phyloP scores from a whole-genome alignment of 352 stramenopile genomes.

The Globisporangium camurandrum region DNA sequence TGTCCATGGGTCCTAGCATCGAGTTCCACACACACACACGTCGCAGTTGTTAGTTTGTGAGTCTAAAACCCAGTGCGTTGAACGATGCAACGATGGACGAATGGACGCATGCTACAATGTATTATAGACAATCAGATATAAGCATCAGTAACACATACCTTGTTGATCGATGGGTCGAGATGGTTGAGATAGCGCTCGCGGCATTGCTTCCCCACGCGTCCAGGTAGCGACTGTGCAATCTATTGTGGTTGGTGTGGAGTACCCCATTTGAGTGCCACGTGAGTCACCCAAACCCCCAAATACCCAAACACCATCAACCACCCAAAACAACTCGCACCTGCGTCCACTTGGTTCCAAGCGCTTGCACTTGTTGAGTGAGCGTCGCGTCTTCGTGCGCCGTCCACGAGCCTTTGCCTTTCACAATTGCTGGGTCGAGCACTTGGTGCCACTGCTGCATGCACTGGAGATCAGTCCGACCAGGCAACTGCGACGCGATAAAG shows the following conservation, averaged over 20 bases:
- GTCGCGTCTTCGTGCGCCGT: slow-evolving; percentile 34
- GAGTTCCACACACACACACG: background rate
- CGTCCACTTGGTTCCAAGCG: slow-evolving; percentile 49
- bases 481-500: slow-evolving; percentile 65
- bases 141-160: slow-evolving; percentile 15
- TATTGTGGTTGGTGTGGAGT: slow-evolving; percentile 19
- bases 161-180: slow-evolving; percentile 34
- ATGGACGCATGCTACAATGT: no score
- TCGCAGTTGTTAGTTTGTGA: background rate
- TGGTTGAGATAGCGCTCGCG: slow-evolving; percentile 67
- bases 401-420: slow-evolving; percentile 61
- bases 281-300: background rate
- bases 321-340: slow-evolving; percentile 23
- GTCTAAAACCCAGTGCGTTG: no score
- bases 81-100: slow-evolving; percentile 1
- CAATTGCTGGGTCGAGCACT: slow-evolving; percentile 35
- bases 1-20: slow-evolving; percentile 39
- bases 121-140: background rate
- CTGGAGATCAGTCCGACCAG: slow-evolving; percentile 58
- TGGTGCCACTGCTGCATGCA: slow-evolving; percentile 74
- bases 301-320: background rate
- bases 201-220: slow-evolving; percentile 59
- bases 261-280: background rate
- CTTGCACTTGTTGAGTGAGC: slow-evolving; percentile 29
- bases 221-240: slow-evolving; percentile 49